These are phyloP conservation scores for Pseudozyma thailandica DNA, from an alignment of 1,284 basidiomycete genomes.

Conservation along the genomic window DNA sequence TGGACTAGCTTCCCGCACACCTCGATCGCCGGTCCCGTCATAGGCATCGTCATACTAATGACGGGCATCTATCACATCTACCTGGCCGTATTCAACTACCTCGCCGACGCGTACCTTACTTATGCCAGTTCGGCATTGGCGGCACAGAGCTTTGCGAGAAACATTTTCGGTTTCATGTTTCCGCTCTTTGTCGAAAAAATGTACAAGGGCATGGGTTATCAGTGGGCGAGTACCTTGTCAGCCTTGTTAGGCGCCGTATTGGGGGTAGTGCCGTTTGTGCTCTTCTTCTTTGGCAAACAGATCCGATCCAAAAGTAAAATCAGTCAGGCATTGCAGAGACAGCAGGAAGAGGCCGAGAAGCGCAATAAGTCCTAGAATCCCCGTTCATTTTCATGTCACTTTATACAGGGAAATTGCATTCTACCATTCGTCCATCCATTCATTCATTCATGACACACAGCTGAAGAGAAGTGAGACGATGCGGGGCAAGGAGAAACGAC, in stretches of 20 bases:
- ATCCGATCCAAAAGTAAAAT: constrained; percentile 76
- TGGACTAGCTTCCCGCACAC: constrained; percentile 66
- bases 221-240: constrained; percentile 79
- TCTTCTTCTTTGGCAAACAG: constrained; percentile 75
- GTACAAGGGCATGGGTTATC: constrained; percentile 74
- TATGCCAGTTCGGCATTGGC: constrained; percentile 82
- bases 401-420: too few relatives aligned
- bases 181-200: constrained; percentile 68
- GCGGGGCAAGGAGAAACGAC: too few relatives aligned
- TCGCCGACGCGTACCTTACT: constrained; percentile 69
- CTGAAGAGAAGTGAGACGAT: too few relatives aligned
- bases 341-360: constrained; percentile 15
- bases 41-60: constrained; percentile 61
- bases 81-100: constrained; percentile 72
- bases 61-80: constrained; percentile 65
- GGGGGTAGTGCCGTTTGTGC: constrained; percentile 75
- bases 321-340: constrained; percentile 36
- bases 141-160: constrained; percentile 78
- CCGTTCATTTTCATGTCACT: too few relatives aligned
- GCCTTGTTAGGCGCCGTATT: constrained; percentile 74
- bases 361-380: constrained; percentile 12
- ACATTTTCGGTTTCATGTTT: constrained; percentile 62
- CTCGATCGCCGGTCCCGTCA: constrained; percentile 64
- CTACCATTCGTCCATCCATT: too few relatives aligned
- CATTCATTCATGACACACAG: too few relatives aligned